Conservation (phyloP, 495 filamentous ascomycete genomes). For the Aspergillus funiculosus region DNA sequence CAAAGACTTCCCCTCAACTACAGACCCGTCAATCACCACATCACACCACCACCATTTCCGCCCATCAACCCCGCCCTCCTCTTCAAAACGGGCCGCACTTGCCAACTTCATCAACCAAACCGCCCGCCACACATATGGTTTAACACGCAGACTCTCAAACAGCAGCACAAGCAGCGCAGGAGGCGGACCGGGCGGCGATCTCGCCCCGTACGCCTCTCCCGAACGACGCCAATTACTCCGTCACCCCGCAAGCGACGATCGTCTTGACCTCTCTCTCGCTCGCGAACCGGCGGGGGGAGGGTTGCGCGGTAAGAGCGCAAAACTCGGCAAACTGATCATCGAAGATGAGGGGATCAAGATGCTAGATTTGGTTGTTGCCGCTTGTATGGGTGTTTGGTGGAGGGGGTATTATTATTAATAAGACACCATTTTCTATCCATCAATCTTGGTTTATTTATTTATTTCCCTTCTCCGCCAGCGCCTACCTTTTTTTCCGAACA, state of each 20-base stretch:
- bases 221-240: constrained; percentile 6
- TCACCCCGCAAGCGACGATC: constrained; percentile 29
- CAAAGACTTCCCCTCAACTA: constrained; percentile 11
- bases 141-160: constrained; percentile 19
- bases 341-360: constrained; percentile 91
- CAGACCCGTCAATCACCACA: constrained; percentile 7
- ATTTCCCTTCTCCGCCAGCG: too few relatives aligned
- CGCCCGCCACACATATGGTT: constrained; percentile 15
- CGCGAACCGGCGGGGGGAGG: constrained; percentile 76
- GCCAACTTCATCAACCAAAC: constrained; percentile 35
- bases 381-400: constrained; percentile 93
- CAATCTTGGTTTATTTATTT: too few relatives aligned
- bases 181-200: too few relatives aligned
- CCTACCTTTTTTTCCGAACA: too few relatives aligned
- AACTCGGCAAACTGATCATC: constrained; percentile 88
- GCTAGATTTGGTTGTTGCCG: constrained; percentile 86
- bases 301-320: constrained; percentile 75
- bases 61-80: constrained; percentile 10
- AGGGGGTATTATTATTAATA: constrained; percentile 66
- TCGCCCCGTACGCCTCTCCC: too few relatives aligned
- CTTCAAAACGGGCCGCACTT: constrained; percentile 30
- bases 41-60: constrained; percentile 1
- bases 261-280: constrained; percentile 67
- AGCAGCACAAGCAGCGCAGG: constrained; percentile 29
- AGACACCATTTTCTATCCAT: too few relatives aligned